Percentiles rank a stretch among this genome's conserved stretches.
Evolutionary conservation across 2,329 filamentous ascomycete species (phyloP).

Genomic region (Monosporascus sp.): DNA sequence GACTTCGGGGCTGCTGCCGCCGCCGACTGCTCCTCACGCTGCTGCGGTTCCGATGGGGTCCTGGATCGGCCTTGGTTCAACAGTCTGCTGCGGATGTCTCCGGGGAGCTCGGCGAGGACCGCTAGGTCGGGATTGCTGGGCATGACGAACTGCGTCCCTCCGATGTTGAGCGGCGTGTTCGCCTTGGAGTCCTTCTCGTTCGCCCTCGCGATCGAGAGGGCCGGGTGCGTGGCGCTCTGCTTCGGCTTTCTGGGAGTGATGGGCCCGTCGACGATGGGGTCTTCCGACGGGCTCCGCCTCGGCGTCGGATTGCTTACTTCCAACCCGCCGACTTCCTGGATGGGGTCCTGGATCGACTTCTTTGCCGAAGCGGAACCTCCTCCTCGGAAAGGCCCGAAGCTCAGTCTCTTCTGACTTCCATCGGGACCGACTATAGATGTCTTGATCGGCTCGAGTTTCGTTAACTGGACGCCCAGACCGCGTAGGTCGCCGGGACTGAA

Average conservation of each 20-base stretch:
- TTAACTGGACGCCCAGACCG: conserved; percentile 88
- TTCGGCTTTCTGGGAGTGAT: conserved; percentile 48
- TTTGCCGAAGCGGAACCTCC: conserved; percentile 29
- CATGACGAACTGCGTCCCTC: conserved; percentile 87
- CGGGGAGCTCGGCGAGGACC: conserved; percentile 78
- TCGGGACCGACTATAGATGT: conserved; percentile 48
- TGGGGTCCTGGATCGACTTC: conserved; percentile 32
- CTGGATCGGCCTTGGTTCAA: conserved; percentile 47
- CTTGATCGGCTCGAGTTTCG: conserved; percentile 80
- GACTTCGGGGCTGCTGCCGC: conserved; percentile 27
- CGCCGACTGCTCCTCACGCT: conserved; percentile 1
- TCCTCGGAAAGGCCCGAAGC: conserved; percentile 56
- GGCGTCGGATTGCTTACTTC: conserved; percentile 27
- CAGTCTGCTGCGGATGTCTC: conserved; percentile 74
- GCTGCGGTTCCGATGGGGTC: conserved; percentile 16
- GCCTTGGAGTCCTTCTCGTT: conserved; percentile 49
- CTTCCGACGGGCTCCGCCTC: conserved; percentile 29
- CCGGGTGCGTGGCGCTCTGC: conserved; percentile 40
- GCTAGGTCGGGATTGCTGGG: conserved; percentile 75
- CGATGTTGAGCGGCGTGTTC: conserved; percentile 67
- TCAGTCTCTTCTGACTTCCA: conserved; percentile 73
- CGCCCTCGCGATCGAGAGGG: conserved; percentile 45
- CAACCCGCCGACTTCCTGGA: conserved; percentile 43
- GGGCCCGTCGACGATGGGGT: conserved; percentile 53
- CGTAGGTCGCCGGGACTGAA: conserved; percentile 91